These are phyloP conservation scores for Spergularia azorica DNA, from an alignment of 179 eudicot genomes.

Conservation along the genomic window DNA sequence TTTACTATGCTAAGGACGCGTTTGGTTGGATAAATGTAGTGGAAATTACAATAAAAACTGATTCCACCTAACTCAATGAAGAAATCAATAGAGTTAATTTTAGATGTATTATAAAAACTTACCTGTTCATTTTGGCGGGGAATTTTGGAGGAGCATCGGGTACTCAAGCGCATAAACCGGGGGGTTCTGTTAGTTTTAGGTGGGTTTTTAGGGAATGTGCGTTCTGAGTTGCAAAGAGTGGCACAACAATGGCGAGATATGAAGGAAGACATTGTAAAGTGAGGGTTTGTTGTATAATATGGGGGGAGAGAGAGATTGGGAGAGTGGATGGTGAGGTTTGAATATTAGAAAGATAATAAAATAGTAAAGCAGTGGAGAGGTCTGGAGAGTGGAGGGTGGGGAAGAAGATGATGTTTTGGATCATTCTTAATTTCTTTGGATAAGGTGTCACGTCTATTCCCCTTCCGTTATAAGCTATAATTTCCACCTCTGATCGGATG, in stretches of 20 bases:
- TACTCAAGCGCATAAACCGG: conserved; percentile 27
- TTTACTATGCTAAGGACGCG: not conserved
- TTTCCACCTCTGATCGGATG: too few species aligned
- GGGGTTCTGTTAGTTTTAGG: conserved; percentile 22
- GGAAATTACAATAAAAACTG: not conserved
- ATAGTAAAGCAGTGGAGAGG: not conserved
- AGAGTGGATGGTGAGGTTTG: too few species aligned
- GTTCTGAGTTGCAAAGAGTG: conserved; percentile 40
- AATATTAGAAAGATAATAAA: not conserved
- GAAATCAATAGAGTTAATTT: not conserved
- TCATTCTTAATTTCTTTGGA: conserved; percentile 17
- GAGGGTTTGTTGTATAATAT: not conserved
- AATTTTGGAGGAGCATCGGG: conserved; percentile 41
- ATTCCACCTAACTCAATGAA: too few species aligned
- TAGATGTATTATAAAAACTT: conserved; percentile 16
- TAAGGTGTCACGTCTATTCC: conserved; percentile 6
- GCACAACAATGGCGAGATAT: conserved; percentile 44
- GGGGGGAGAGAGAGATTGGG: not conserved
- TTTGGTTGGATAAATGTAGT: not conserved
- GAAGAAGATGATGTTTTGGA: conserved; percentile 20
- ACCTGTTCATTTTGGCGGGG: conserved; percentile 45
- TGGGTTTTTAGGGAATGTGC: conserved; percentile 28
- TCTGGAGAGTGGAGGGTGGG: not conserved
- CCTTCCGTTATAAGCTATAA: too few species aligned
- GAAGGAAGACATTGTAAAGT: conserved; percentile 58